Evolutionary conservation across 108 stramenopile species (phyloP).

Genomic region (Pseudonitzschia pungens): DNA sequence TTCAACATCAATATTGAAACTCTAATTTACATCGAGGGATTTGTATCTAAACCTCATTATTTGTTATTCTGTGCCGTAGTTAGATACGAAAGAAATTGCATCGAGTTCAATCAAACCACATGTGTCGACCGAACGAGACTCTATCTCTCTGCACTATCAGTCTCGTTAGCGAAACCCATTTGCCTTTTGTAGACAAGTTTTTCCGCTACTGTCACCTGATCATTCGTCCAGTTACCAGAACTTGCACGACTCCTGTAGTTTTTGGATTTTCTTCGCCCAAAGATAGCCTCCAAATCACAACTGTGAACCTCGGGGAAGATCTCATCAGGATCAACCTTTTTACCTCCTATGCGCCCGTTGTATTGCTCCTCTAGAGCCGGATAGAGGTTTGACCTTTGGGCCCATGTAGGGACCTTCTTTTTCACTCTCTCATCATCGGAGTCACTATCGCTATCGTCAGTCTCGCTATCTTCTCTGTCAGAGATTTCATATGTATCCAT

Average conservation of each 20-base stretch:
- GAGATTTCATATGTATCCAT: constrained; percentile 89
- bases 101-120: neutral
- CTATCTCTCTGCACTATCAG: neutral
- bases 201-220: constrained; percentile 77
- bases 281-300: constrained; percentile 91
- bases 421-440: constrained; percentile 51
- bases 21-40: no score
- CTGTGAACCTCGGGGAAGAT: constrained; percentile 88
- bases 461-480: constrained; percentile 74
- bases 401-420: constrained; percentile 80
- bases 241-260: constrained; percentile 75
- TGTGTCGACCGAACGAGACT: neutral
- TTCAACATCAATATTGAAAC: no score
- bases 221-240: constrained; percentile 87
- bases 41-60: no score
- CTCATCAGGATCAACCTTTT: constrained; percentile 78
- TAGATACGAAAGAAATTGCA: no score
- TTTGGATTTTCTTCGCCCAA: constrained; percentile 62
- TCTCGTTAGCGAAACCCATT: constrained; percentile 66
- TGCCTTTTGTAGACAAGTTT: constrained; percentile 80
- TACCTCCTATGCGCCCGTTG: constrained; percentile 30
- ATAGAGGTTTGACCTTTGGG: constrained; percentile 57
- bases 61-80: no score
- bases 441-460: constrained; percentile 70
- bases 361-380: constrained; percentile 78